These are phyloP conservation scores for Colletotrichum cuscutae DNA, from an alignment of 2,329 filamentous ascomycete genomes.

Conservation along the genomic window DNA sequence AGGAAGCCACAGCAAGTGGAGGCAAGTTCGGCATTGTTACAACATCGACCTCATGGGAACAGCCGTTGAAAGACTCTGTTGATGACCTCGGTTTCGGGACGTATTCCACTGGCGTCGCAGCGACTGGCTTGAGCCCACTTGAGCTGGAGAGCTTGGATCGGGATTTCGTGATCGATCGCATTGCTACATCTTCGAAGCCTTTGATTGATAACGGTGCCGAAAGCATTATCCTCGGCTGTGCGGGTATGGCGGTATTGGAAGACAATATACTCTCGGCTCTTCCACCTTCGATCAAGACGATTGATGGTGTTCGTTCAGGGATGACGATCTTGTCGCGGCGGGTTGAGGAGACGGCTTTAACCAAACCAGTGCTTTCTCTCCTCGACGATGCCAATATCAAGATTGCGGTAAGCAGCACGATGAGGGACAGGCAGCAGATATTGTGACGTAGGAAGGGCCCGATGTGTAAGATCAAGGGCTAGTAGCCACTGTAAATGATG, in stretches of 20 bases:
- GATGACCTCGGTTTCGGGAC: background rate
- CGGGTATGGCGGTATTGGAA: conserved; percentile 24
- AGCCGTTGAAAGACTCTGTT: background rate
- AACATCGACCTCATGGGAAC: conserved; percentile 18
- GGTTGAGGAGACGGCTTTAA: background rate
- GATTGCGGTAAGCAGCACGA: background rate
- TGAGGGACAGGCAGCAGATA: background rate
- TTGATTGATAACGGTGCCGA: conserved; percentile 12
- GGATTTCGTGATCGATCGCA: conserved; percentile 2
- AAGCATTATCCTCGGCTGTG: conserved; percentile 24
- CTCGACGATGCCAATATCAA: background rate
- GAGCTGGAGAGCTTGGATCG: conserved; percentile 17
- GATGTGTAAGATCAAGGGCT: background rate
- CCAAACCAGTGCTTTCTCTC: background rate
- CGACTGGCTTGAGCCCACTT: conserved; percentile 15
- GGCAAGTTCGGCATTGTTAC: conserved; percentile 19
- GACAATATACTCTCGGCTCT: background rate
- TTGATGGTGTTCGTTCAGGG: conserved; percentile 24
- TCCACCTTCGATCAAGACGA: background rate
- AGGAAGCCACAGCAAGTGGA: background rate
- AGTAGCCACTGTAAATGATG: background rate
- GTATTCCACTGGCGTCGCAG: conserved; percentile 2
- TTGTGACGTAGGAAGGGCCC: background rate
- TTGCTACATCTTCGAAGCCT: background rate
- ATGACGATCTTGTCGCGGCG: conserved; percentile 2